Evolutionary conservation across 2,329 filamentous ascomycete genomes (phyloP).

Genomic region (Ophiostoma australiae): DNA sequence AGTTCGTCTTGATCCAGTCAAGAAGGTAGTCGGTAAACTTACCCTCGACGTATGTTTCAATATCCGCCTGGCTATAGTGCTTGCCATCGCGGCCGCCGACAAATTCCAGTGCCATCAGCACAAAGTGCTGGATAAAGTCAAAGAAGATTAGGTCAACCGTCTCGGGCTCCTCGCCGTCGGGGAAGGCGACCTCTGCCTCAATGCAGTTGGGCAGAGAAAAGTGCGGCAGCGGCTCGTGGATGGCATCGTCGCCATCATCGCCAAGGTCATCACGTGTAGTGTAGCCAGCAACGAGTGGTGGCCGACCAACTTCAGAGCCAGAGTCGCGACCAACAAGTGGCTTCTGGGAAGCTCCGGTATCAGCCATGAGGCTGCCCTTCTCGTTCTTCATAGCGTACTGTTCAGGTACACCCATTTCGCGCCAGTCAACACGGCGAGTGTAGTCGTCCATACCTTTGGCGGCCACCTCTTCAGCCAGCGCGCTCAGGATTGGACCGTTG

Average conservation of each 20-base stretch:
- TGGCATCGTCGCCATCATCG: constrained; percentile 80
- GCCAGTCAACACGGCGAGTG: constrained; percentile 37
- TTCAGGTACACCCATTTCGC: constrained; percentile 49
- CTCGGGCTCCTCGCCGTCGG: constrained; percentile 50
- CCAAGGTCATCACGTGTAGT: constrained; percentile 84
- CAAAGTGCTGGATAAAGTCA: constrained; percentile 81
- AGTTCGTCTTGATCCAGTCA: constrained; percentile 56
- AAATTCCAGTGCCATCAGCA: constrained; percentile 62
- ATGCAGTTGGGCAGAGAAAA: constrained; percentile 81
- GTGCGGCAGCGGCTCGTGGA: constrained; percentile 69
- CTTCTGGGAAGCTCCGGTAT: constrained; percentile 12
- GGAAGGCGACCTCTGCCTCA: constrained; percentile 62
- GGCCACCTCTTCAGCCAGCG: constrained; percentile 27
- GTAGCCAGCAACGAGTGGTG: constrained; percentile 62
- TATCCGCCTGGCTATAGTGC: constrained; percentile 44
- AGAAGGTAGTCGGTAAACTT: constrained; percentile 53
- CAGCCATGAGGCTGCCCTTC: constrained; percentile 20
- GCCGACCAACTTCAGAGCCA: constrained; percentile 33
- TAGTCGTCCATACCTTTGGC: constrained; percentile 7
- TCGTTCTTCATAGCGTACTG: constrained; percentile 31
- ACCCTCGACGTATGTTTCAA: constrained; percentile 49
- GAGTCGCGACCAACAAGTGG: constrained; percentile 25
- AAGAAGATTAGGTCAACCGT: constrained; percentile 85
- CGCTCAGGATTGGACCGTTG: constrained; percentile 45
- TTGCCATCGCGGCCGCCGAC: constrained; percentile 40